Evolutionary conservation across 495 filamentous ascomycete genomes (phyloP), one percentile per base, ranked within the genome.

Genomic region (Thozetella sp.): DNA sequence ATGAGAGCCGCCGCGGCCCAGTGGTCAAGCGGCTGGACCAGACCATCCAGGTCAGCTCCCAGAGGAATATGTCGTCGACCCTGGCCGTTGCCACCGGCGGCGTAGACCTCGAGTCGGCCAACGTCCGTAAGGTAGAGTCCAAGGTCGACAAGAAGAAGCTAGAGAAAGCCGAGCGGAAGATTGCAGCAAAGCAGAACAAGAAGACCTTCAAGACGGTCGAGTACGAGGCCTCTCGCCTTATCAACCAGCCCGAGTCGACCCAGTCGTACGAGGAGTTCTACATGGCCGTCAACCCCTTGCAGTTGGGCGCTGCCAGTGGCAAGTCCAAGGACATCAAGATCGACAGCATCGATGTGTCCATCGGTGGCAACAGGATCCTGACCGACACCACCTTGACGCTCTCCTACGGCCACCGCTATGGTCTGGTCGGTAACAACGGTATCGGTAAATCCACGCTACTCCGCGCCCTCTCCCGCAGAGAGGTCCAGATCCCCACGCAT

Each of bases 241-340:
- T 99, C 64, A 89, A 93, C 73, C 86, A 92, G 71, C 82, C 91
- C 2, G 87, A 91, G 62, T 86, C 91, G 62, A 79, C 93, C n/a
- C 88, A 97, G 83, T 92, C 91, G 2, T 99, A 99, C 73, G 95
- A 99, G 72, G 96, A 99, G 70, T 98, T 99, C 79, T 99, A 93
- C 82, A 98, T 99, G 95, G 86, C 90, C 43, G 95, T 99, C 79
- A 99, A 99, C 72, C 95, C 95, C 43, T 81, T 99, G 45, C 95
- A 97, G 67, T 64, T 98, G 61, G 93, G 92, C 48, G 76, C 85
- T n/a, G 77, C 72, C 55, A 68, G 74, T 37, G 88, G 89, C 62
- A 98, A 98, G 88, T 97, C 93, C 73, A 99, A 99, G 82, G 95
- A 99, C 73, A 96, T 99, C 80, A 99, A 98, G 80, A 79, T 99